These are phyloP conservation scores for Cryptococcus deneoformans DNA, from an alignment of 1,284 basidiomycete genomes.

Conservation along the genomic window DNA sequence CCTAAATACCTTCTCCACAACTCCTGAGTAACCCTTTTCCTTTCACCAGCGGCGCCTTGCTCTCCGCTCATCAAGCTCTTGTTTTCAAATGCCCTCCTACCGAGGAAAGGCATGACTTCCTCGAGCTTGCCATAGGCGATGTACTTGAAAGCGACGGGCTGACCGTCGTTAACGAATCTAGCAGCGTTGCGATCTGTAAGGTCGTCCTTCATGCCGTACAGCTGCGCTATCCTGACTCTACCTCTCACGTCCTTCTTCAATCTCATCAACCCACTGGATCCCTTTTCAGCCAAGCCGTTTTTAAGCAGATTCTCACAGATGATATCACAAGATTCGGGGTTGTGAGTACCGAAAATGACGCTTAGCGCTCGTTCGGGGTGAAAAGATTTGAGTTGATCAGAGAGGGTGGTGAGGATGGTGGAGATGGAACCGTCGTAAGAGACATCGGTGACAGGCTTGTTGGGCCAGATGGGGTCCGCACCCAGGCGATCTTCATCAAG, in stretches of 20 bases:
- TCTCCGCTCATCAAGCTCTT: constrained; percentile 61
- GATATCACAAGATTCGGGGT: constrained; percentile 63
- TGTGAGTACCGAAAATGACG: constrained; percentile 84
- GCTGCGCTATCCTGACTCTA: constrained; percentile 72
- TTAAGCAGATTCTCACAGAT: constrained; percentile 62
- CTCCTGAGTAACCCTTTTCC: constrained; percentile 55
- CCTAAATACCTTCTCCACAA: constrained; percentile 55
- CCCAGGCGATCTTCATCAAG: constrained; percentile 34
- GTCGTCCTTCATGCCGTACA: constrained; percentile 87
- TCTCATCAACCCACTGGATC: constrained; percentile 8
- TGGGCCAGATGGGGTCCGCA: constrained; percentile 51
- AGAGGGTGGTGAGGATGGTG: constrained; percentile 62
- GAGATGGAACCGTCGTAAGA: constrained; percentile 71
- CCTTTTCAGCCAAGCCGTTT: constrained; percentile 57
- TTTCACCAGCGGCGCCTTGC: constrained; percentile 59
- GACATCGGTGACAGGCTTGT: constrained; percentile 66
- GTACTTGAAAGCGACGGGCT: constrained; percentile 77
- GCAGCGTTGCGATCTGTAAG: constrained; percentile 67
- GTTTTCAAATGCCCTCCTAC: constrained; percentile 74
- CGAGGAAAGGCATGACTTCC: constrained; percentile 73
- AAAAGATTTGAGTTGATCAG: constrained; percentile 51
- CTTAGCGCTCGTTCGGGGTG: constrained; percentile 56
- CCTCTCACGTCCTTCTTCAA: constrained; percentile 61
- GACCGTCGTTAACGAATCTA: constrained; percentile 55
- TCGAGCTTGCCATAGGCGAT: constrained; percentile 78